Base-by-base conservation (phyloP, 306 rosid genomes). In the Canavalia ensiformis region DNA sequence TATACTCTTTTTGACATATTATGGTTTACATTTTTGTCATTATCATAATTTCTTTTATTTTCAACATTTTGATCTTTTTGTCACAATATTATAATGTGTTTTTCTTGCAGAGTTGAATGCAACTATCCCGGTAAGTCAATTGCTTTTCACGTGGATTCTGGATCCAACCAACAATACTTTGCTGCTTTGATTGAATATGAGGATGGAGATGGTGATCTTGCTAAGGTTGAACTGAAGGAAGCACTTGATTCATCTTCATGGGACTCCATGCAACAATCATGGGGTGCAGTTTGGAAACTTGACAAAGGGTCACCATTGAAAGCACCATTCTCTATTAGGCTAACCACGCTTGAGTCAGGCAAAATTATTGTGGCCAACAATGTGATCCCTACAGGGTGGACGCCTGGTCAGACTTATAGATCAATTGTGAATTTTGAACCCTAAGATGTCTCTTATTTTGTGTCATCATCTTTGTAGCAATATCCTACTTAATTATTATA, bases 211-310 rank as follows among this genome's bases (percentile, higher is more conserved):
- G 92, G 97, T 4, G 89, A 82, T 37, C 80, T 93, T 10, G 55
- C 79, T 7, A 66, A 64, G 8, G 90, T 90, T n/a, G 89, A 93
- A 50, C 85, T 93, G 2, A 89, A 86, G 79, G 90, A 91, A 74
- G 87, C 86, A 3, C 13, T 52, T 4, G 77, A 58, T 75, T 84
- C 90, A 37, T n/a, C 45, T 34, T 34, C 92, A 63, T 92, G 95
- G 95, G 55, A 45, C 56, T 56, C 87, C 31, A 91, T 92, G 97
- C 74, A 79, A 37, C 86, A 84, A 34, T 90, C 95, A 3, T 90
- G 97, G 94, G 95, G 97, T 30, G 95, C 95, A 1, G 86, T 88
- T 55, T 92, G 97, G 97, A 89, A 88, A n/a, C 81, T 81, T 30
- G 70, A 89, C 50, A 11, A 71, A 2, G 92, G 89, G 25, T 51